Conservation (phyloP, 2,329 filamentous ascomycete species). For the Fusarium sp. region DNA sequence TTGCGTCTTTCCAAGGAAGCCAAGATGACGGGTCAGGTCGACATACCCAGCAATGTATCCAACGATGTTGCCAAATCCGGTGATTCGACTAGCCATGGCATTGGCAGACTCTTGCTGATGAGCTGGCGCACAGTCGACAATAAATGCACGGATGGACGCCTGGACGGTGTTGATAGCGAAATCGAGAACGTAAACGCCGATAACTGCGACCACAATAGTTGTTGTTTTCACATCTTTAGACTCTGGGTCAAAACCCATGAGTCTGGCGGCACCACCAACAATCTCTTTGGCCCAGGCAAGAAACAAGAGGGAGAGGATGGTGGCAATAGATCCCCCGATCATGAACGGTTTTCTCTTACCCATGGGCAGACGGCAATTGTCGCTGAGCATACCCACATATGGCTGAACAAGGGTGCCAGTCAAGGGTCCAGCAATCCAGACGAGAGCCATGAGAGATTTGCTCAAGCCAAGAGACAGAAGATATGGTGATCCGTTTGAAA, state of each 20-base stretch:
- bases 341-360: constrained; percentile 87
- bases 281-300: constrained; percentile 81
- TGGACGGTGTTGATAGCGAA: constrained; percentile 98
- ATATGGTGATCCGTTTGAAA: constrained; percentile 91
- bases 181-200: constrained; percentile 90
- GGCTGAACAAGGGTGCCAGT: constrained; percentile 84
- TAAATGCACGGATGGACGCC: constrained; percentile 89
- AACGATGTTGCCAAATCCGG: constrained; percentile 88
- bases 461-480: constrained; percentile 82
- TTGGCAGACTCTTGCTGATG: constrained; percentile 96
- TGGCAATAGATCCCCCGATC: constrained; percentile 74
- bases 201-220: constrained; percentile 81
- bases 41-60: constrained; percentile 90
- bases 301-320: constrained; percentile 72
- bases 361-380: constrained; percentile 78
- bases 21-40: constrained; percentile 77
- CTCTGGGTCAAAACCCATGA: constrained; percentile 77
- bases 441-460: constrained; percentile 83
- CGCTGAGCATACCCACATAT: constrained; percentile 83
- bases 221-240: constrained; percentile 70
- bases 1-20: constrained; percentile 86
- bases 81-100: constrained; percentile 89
- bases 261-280: constrained; percentile 70
- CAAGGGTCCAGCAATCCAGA: constrained; percentile 85
- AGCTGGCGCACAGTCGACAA: constrained; percentile 89